Conservation (phyloP, 148 eudicot genomes). For the Rhododendron henanense region DNA sequence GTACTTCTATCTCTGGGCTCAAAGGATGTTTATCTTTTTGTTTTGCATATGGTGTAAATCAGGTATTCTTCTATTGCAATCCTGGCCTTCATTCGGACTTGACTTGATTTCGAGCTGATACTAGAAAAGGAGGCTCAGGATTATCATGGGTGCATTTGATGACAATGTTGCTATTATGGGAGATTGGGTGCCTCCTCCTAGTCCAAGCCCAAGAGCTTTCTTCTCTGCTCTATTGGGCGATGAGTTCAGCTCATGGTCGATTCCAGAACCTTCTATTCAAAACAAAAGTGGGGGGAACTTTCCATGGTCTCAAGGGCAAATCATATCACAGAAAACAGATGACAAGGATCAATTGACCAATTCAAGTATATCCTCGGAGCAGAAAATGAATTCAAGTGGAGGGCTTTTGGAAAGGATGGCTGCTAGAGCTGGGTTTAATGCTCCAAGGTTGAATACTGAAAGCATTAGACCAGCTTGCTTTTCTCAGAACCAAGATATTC, state of each 20-base stretch:
- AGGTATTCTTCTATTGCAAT: background rate
- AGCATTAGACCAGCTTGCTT: conserved; percentile 29
- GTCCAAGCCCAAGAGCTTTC: conserved; percentile 39
- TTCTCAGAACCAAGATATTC: conserved; percentile 22
- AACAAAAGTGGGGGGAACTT: conserved; percentile 16
- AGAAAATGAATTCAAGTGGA: conserved; percentile 31
- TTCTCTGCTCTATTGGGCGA: conserved; percentile 32
- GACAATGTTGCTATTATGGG: conserved; percentile 38
- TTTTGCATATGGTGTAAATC: background rate
- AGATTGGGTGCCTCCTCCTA: conserved; percentile 42
- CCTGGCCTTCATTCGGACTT: background rate
- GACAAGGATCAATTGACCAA: conserved; percentile 20
- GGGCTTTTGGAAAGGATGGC: conserved; percentile 51
- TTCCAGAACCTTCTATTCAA: conserved; percentile 8
- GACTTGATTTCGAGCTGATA: background rate
- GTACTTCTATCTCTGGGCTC: background rate
- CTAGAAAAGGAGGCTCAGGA: background rate
- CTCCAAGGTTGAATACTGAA: conserved; percentile 51
- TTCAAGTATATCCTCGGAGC: conserved; percentile 19
- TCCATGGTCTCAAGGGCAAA: conserved; percentile 12
- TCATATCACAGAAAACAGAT: conserved; percentile 20
- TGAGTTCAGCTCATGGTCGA: conserved; percentile 21
- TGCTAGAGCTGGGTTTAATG: conserved; percentile 52
- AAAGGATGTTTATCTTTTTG: background rate
- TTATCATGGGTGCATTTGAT: conserved; percentile 43